Conservation (phyloP, 805 yeast genomes). For the Lipomyces mesembrius region DNA sequence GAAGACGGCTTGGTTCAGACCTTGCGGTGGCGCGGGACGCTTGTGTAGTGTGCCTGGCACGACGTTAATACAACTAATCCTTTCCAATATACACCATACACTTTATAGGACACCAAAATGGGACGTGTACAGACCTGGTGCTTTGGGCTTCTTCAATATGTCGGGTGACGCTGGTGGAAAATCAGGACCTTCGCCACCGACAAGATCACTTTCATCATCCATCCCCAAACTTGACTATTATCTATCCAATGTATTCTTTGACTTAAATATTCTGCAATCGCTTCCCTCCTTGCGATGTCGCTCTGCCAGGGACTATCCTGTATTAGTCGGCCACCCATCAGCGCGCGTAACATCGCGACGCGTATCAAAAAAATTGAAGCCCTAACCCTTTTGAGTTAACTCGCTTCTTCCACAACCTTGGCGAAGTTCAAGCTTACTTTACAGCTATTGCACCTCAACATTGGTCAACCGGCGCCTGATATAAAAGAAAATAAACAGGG, state of each 20-base stretch:
- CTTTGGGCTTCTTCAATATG: constrained; percentile 4
- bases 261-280: neutral
- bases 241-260: neutral
- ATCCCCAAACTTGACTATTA: neutral
- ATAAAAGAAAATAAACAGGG: neutral
- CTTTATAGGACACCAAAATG: neutral
- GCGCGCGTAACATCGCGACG: neutral
- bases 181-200: neutral
- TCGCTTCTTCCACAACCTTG: neutral
- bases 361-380: neutral
- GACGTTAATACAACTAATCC: neutral
- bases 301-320: neutral
- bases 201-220: constrained; percentile 4
- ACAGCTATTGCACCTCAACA: neutral
- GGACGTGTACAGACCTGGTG: neutral
- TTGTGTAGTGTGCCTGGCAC: constrained; percentile 4
- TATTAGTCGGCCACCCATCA: neutral
- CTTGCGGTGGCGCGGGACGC: neutral
- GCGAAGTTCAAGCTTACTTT: neutral
- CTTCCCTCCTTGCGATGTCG: neutral
- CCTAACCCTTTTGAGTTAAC: neutral
- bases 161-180: neutral
- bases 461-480: neutral
- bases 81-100: neutral
- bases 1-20: constrained; percentile 4